Percentiles rank a stretch among this genome's conserved stretches.
Conservation (phyloP, 2,329 filamentous ascomycete genomes). For the Rutstroemia sp. region DNA sequence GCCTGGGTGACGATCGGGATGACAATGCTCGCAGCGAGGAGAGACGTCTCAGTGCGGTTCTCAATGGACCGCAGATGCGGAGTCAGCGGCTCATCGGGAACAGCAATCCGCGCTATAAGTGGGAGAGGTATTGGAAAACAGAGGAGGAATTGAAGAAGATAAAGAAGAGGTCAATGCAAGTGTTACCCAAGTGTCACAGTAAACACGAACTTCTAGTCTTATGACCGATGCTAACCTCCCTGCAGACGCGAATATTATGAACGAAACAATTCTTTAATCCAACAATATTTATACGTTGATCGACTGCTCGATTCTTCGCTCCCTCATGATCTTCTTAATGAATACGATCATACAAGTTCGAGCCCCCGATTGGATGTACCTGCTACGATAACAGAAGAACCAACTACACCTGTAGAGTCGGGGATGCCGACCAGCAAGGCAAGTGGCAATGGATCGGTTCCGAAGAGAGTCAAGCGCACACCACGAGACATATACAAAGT, state of each 20-base stretch:
- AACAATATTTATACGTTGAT: constrained; percentile 92
- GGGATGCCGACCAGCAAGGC: constrained; percentile 9
- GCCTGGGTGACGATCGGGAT: constrained; percentile 14
- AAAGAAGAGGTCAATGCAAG: constrained; percentile 42
- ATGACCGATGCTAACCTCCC: constrained; percentile 14
- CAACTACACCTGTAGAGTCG: constrained; percentile 28
- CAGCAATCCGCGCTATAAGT: constrained; percentile 72
- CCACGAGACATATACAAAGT: constrained; percentile 77
- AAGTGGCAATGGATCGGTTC: constrained; percentile 29
- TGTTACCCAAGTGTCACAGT: background rate
- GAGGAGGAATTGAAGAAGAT: constrained; percentile 66
- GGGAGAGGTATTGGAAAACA: constrained; percentile 80
- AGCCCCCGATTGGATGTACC: constrained; percentile 53
- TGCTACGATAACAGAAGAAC: constrained; percentile 69
- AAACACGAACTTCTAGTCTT: constrained; percentile 2
- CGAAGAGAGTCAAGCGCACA: constrained; percentile 63
- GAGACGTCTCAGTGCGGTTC: constrained; percentile 50
- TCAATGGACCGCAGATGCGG: constrained; percentile 65
- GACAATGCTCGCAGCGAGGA: constrained; percentile 38
- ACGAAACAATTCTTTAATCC: constrained; percentile 78
- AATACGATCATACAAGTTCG: constrained; percentile 56
- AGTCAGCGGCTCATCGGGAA: constrained; percentile 84
- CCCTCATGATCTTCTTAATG: constrained; percentile 85
- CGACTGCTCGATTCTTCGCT: constrained; percentile 82
- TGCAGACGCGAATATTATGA: constrained; percentile 74